Evolutionary conservation across 2,329 filamentous ascomycete genomes (phyloP).

Genomic region (Mycogone perniciosa): DNA sequence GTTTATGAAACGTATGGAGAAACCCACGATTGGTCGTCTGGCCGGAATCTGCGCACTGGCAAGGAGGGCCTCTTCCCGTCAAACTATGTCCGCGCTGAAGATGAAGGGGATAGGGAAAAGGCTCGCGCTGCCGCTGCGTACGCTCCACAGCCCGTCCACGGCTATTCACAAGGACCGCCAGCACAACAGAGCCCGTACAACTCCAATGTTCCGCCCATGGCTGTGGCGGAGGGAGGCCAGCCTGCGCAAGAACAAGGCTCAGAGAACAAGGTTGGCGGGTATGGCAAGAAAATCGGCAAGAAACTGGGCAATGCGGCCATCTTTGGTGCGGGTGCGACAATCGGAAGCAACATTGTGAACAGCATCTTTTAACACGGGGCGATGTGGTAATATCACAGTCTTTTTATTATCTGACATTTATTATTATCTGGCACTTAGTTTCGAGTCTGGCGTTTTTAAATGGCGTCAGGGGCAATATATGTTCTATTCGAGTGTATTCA

Average conservation of each 20-base stretch:
- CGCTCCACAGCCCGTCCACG: slow-evolving; percentile 28
- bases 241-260: slow-evolving; percentile 35
- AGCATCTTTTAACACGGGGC: slow-evolving; percentile 63
- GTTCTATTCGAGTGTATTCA: too few species aligned
- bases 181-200: slow-evolving; percentile 58
- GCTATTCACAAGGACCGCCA: slow-evolving; percentile 31
- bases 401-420: too few species aligned
- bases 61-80: slow-evolving; percentile 92
- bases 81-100: slow-evolving; percentile 73
- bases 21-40: slow-evolving; percentile 97
- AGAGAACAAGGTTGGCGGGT: slow-evolving; percentile 59
- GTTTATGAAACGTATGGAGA: slow-evolving; percentile 72
- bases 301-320: slow-evolving; percentile 77
- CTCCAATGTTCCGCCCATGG: slow-evolving; percentile 65
- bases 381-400: background rate
- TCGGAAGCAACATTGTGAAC: slow-evolving; percentile 86
- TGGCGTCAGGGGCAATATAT: too few species aligned
- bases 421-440: too few species aligned
- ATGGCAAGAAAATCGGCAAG: slow-evolving; percentile 93
- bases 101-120: slow-evolving; percentile 53
- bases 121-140: slow-evolving; percentile 31
- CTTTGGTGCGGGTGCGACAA: slow-evolving; percentile 86
- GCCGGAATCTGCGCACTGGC: slow-evolving; percentile 74
- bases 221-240: slow-evolving; percentile 54
- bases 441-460: too few species aligned